phyloP scores from a whole-genome alignment of 352 stramenopile genomes.

The Phytophthora chlamydospora region DNA sequence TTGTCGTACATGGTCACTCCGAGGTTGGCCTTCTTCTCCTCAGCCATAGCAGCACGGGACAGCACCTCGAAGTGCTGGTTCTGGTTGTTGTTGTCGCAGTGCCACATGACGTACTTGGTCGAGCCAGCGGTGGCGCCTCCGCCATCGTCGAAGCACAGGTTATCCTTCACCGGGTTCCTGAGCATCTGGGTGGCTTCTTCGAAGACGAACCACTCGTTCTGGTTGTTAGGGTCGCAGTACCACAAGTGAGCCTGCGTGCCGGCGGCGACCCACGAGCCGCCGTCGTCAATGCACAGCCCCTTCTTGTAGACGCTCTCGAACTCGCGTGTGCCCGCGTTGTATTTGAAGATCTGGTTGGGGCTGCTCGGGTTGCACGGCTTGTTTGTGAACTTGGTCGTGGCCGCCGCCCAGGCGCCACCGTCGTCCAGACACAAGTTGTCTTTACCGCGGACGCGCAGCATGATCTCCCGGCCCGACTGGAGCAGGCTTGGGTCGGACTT shows the following conservation, averaged over 20 bases:
- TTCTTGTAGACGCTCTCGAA: slow-evolving; percentile 35
- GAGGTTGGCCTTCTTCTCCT: slow-evolving; percentile 18
- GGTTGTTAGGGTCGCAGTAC: slow-evolving; percentile 33
- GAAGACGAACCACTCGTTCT: slow-evolving; percentile 35
- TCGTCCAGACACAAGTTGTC: slow-evolving; percentile 44
- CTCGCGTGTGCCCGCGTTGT: slow-evolving; percentile 13
- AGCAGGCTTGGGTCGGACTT: slow-evolving; percentile 13
- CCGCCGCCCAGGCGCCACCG: slow-evolving; percentile 23
- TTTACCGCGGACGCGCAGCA: slow-evolving; percentile 32
- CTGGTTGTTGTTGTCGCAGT: slow-evolving; percentile 23
- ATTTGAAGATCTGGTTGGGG: slow-evolving; percentile 41
- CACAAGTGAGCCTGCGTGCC: slow-evolving; percentile 24
- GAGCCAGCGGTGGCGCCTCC: slow-evolving; percentile 10
- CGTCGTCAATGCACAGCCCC: slow-evolving; percentile 32
- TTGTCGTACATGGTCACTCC: slow-evolving; percentile 29
- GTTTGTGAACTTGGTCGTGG: slow-evolving; percentile 27
- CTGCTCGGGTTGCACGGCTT: slow-evolving; percentile 38
- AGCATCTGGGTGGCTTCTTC: slow-evolving; percentile 31
- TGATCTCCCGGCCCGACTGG: slow-evolving; percentile 24
- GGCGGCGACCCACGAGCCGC: slow-evolving; percentile 15
- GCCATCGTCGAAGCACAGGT: slow-evolving; percentile 41
- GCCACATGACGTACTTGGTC: slow-evolving; percentile 24
- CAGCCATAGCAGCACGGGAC: slow-evolving; percentile 21
- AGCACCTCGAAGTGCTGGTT: slow-evolving; percentile 30
- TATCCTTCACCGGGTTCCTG: slow-evolving; percentile 33